These are phyloP conservation scores for Oehlia diaphana DNA, from an alignment of 192 early-diverging fungal genomes.

Conservation along the genomic window DNA sequence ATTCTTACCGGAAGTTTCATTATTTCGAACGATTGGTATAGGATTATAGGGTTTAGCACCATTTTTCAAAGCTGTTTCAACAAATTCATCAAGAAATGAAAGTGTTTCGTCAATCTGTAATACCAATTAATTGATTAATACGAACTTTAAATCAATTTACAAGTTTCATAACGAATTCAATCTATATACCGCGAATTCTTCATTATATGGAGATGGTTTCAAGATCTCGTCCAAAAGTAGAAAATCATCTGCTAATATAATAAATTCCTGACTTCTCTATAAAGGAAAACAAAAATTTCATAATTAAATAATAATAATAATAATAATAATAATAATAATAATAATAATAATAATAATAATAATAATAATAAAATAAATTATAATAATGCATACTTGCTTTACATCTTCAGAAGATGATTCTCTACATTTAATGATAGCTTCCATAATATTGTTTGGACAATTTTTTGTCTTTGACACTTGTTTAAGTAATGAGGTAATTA, in stretches of 20 bases:
- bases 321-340: neutral
- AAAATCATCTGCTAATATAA: neutral
- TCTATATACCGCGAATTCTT: neutral
- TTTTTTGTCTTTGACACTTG: slow-evolving; percentile 16
- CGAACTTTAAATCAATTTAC: neutral
- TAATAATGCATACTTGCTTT: neutral
- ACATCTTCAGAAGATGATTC: slow-evolving; percentile 11
- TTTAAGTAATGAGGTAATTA: slow-evolving; percentile 21
- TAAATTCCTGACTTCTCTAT: slow-evolving; percentile 19
- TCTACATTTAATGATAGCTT: slow-evolving; percentile 3
- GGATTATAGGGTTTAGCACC: slow-evolving; percentile 23
- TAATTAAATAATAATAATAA: neutral
- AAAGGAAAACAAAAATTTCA: neutral
- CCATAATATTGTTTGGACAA: slow-evolving; percentile 2
- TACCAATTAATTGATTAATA: neutral
- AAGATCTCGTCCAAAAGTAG: neutral
- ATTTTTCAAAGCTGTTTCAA: slow-evolving; percentile 19
- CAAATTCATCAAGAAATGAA: slow-evolving; percentile 20
- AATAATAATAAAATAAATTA: neutral
- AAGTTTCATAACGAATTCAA: neutral
- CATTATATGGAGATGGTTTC: neutral
- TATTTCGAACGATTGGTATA: slow-evolving; percentile 1
- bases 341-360: neutral
- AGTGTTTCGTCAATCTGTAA: slow-evolving; percentile 24
- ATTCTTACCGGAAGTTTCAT: neutral